These are phyloP conservation scores for Termitomyces sp. DNA, from an alignment of 768 basidiomycete species.

Conservation along the genomic window DNA sequence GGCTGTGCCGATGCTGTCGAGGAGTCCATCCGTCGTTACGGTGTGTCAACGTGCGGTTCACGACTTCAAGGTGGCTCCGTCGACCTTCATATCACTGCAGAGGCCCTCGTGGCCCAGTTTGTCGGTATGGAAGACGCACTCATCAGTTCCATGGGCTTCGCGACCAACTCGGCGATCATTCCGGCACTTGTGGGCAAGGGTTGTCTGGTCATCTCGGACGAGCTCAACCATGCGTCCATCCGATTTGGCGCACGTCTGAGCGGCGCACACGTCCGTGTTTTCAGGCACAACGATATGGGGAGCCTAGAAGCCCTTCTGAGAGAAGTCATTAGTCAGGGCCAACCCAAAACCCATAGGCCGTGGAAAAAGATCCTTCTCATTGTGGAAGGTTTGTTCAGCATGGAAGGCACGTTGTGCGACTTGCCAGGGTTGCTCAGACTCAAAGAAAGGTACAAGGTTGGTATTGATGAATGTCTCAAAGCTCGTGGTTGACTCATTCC, in stretches of 20 bases:
- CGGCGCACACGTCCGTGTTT: constrained; percentile 85
- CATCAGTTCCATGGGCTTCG: constrained; percentile 94
- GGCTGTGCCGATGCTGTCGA: constrained; percentile 95
- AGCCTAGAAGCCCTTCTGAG: constrained; percentile 74
- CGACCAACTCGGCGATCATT: constrained; percentile 90
- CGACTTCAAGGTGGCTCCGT: constrained; percentile 82
- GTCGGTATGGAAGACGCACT: constrained; percentile 87
- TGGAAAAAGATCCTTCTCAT: constrained; percentile 98
- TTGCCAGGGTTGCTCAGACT: constrained; percentile 78
- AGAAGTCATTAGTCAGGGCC: constrained; percentile 94
- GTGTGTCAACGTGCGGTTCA: constrained; percentile 69
- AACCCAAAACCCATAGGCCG: constrained; percentile 95
- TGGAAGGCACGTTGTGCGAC: constrained; percentile 95
- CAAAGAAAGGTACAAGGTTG: constrained; percentile 93
- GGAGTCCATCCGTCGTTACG: constrained; percentile 74
- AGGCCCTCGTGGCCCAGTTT: constrained; percentile 87
- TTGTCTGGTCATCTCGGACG: constrained; percentile 93
- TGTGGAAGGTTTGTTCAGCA: constrained; percentile 94
- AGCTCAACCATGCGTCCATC: constrained; percentile 94
- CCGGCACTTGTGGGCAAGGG: constrained; percentile 90
- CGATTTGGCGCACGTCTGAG: constrained; percentile 87
- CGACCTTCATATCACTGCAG: constrained; percentile 76
- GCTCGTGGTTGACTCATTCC: not conserved
- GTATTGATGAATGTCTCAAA: constrained; percentile 11
- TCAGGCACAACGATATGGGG: constrained; percentile 95